Conservation (phyloP, 2,329 filamentous ascomycete species). For the Cryphonectria japonica region DNA sequence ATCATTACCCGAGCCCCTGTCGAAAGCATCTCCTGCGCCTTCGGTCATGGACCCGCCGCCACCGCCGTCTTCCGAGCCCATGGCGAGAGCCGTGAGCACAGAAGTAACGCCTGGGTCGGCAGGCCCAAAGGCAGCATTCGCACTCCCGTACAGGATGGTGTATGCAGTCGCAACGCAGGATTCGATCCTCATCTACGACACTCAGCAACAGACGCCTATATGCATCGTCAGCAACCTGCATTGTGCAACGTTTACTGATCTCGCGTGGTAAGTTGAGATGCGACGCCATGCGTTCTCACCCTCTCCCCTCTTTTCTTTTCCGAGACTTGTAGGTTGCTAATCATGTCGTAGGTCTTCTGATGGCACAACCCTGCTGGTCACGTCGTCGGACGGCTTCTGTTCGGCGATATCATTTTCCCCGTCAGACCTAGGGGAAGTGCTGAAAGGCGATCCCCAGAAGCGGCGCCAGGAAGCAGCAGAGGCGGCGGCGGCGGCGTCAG, state of each 20-base stretch:
- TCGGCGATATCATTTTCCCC: constrained; percentile 83
- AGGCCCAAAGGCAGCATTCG: constrained; percentile 73
- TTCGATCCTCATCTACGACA: constrained; percentile 92
- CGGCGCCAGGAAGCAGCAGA: constrained; percentile 43
- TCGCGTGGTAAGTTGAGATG: constrained; percentile 75
- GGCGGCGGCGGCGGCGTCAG: constrained; percentile 52
- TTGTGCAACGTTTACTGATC: constrained; percentile 94
- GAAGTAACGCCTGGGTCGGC: constrained; percentile 56
- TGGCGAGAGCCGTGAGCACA: constrained; percentile 51
- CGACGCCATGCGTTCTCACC: neutral
- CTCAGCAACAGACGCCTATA: constrained; percentile 90
- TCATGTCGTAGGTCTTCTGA: constrained; percentile 50
- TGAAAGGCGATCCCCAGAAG: constrained; percentile 68
- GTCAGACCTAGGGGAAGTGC: constrained; percentile 83
- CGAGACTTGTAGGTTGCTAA: constrained; percentile 33
- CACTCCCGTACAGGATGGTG: constrained; percentile 87
- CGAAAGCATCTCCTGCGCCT: constrained; percentile 59
- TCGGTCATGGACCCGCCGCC: constrained; percentile 81
- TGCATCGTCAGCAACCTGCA: constrained; percentile 97
- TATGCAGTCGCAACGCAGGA: constrained; percentile 98
- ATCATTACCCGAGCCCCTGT: constrained; percentile 80
- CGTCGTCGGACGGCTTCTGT: constrained; percentile 98
- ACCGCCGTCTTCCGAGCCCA: constrained; percentile 56
- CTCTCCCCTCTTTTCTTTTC: neutral
- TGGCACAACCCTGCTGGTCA: constrained; percentile 73